phyloP scores from a whole-genome alignment of 202 grass and related monocot genomes.

The Miscanthus sacchariflorus region DNA sequence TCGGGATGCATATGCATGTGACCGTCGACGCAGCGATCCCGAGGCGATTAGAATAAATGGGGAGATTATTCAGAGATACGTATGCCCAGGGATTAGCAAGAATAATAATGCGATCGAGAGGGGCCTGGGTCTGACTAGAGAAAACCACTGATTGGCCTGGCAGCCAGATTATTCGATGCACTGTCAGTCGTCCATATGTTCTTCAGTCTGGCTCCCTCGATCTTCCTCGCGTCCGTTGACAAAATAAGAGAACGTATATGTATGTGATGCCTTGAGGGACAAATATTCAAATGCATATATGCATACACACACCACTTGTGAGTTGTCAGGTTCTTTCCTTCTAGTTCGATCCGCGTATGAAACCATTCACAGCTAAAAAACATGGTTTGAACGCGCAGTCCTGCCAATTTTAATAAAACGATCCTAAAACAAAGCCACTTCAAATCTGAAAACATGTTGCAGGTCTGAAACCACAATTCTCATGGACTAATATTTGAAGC shows the following conservation, averaged over 20 bases:
- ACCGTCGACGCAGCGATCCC: conserved; percentile 41
- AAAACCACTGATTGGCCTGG: conserved; percentile 40
- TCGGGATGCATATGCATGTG: conserved; percentile 46
- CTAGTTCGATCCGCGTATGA: neutral
- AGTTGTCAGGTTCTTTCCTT: conserved; percentile 32
- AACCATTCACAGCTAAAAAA: conserved; percentile 41
- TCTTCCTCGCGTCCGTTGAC: conserved; percentile 48
- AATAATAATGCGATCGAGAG: neutral
- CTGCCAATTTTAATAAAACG: neutral
- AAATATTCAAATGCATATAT: conserved; percentile 57
- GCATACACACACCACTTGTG: neutral
- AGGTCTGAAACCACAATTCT: neutral
- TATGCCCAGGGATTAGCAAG: conserved; percentile 31
- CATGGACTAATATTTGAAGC: neutral
- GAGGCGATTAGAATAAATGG: conserved; percentile 52
- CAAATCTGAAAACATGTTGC: neutral
- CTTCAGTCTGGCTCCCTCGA: conserved; percentile 24
- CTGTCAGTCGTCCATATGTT: conserved; percentile 32
- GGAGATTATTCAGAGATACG: conserved; percentile 22
- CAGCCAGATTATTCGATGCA: conserved; percentile 43
- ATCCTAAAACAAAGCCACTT: conserved; percentile 26
- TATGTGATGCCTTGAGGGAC: conserved; percentile 40
- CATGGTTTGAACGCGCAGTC: conserved; percentile 44
- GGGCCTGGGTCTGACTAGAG: conserved; percentile 23
- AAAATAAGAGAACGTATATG: conserved; percentile 41